A percentile compares a stretch with the other conserved stretches of the same genome.
Evolutionary conservation across 257 asterid genomes (phyloP).

Genomic region (Prunella vulgaris): DNA sequence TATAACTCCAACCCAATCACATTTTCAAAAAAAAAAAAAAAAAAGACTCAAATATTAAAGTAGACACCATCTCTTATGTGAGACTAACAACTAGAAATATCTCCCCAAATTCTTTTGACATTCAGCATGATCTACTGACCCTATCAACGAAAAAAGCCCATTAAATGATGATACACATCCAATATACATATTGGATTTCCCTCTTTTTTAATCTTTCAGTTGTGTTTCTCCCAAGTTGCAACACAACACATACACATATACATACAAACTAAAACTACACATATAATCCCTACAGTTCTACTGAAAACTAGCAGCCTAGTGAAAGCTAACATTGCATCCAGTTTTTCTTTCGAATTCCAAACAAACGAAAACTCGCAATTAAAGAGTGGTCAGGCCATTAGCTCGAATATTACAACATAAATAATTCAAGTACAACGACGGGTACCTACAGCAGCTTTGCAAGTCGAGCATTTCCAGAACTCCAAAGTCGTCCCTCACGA

Average conservation of each 20-base stretch:
- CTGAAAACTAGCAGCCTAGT: conserved; percentile 35
- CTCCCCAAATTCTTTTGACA: not conserved
- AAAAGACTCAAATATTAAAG: too few species aligned
- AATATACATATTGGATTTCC: not conserved
- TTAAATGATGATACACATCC: not conserved
- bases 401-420: conserved; percentile 26
- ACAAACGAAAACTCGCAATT: conserved; percentile 30
- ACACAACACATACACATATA: conserved; percentile 26
- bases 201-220: conserved; percentile 6
- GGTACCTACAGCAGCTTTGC: conserved; percentile 9
- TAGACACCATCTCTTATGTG: too few species aligned
- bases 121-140: not conserved
- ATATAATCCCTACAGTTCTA: conserved; percentile 41
- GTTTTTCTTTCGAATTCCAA: conserved; percentile 26
- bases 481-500: conserved; percentile 6
- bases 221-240: conserved; percentile 25
- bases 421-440: conserved; percentile 17
- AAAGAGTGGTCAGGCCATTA: conserved; percentile 25
- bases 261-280: conserved; percentile 38
- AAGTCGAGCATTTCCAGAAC: conserved; percentile 17
- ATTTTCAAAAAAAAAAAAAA: too few species aligned
- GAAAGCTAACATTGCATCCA: conserved; percentile 22
- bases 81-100: too few species aligned
- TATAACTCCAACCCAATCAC: too few species aligned
- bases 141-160: not conserved